phyloP scores from a whole-genome alignment of 805 yeast genomes.

The Sungouiozyma intestinalis region DNA sequence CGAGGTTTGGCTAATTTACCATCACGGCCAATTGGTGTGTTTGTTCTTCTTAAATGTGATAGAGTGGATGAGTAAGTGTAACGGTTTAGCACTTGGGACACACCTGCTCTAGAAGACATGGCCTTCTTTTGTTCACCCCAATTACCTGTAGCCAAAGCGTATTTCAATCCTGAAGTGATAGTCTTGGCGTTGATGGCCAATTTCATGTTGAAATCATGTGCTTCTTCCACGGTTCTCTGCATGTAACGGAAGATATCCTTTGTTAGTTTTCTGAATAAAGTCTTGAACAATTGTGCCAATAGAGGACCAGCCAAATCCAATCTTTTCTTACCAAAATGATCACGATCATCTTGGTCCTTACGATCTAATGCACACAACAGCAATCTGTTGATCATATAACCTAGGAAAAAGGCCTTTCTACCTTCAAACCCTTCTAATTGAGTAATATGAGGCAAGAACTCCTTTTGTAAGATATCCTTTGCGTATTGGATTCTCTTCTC shows the following conservation, averaged over 20 bases:
- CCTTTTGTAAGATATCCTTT: constrained; percentile 91
- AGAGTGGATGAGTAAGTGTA: constrained; percentile 97
- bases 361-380: constrained; percentile 92
- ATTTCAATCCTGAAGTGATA: constrained; percentile 92
- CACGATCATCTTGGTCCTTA: constrained; percentile 98
- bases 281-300: constrained; percentile 88
- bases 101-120: constrained; percentile 98
- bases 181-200: constrained; percentile 96
- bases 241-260: constrained; percentile 93
- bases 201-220: constrained; percentile 91
- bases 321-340: constrained; percentile 97
- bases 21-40: constrained; percentile 98
- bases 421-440: constrained; percentile 96
- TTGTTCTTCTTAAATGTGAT: constrained; percentile 97
- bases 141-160: constrained; percentile 97
- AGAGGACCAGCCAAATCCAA: constrained; percentile 97
- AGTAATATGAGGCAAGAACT: constrained; percentile 92
- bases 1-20: constrained; percentile 98
- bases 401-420: constrained; percentile 92
- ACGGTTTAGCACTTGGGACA: constrained; percentile 94
- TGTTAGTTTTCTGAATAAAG: constrained; percentile 88
- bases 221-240: constrained; percentile 98
- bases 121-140: constrained; percentile 99
- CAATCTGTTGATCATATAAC: constrained; percentile 95
- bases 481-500: constrained; percentile 98